Evolutionary conservation across 2,329 filamentous ascomycete species (phyloP), one percentile per base, ranked within the genome.

Genomic region (Arachnopeziza araneosa): DNA sequence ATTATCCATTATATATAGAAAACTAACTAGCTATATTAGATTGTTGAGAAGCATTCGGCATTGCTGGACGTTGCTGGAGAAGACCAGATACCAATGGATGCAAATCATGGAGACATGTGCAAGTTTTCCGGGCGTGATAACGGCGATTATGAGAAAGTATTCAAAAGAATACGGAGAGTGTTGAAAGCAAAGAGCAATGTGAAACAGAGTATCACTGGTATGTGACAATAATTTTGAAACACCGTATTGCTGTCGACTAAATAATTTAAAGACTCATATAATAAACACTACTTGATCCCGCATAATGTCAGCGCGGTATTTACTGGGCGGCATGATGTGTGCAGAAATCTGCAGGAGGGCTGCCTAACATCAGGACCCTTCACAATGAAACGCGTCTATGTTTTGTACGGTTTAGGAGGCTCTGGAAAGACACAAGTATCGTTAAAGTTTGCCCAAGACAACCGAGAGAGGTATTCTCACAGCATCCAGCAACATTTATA

Each of bases 351-450:
- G 1, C 52, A 54, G 10, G 57, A 10, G 32, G 54, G 44, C 26
- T 26, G 58, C 23, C 30, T 50, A n/a, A 24, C 52, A 22, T 14
- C 52, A 17, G 50, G 55, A 21, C 49, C 22, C 51, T 50, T 53
- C 30, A 22, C 51, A 44, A 26, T 54, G 48, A 61, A 51, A 19
- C 51, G 17, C 52, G 58, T 22, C 4, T 23, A 10, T 22, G 50
- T 24, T 9, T 24, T 52, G 8, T 22, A 52, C 10, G 50, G 50
- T 36, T 51, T 64, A 26, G 58, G 60, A 17, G 60, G 63, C 19
- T 36, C 64, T 48, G 60, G 62, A 17, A 65, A 65, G 56, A 65
- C 63, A 5, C 60, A 64, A 49, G 57, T 66, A 54, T 60, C 60
- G 10, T 56, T 66, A 17, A 50, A 66, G 50, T 57, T 51, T 48